Percentiles rank a stretch among this genome's conserved stretches.
These are phyloP conservation scores for Lachancea sp. DNA, from an alignment of 805 yeast species.

Conservation along the genomic window DNA sequence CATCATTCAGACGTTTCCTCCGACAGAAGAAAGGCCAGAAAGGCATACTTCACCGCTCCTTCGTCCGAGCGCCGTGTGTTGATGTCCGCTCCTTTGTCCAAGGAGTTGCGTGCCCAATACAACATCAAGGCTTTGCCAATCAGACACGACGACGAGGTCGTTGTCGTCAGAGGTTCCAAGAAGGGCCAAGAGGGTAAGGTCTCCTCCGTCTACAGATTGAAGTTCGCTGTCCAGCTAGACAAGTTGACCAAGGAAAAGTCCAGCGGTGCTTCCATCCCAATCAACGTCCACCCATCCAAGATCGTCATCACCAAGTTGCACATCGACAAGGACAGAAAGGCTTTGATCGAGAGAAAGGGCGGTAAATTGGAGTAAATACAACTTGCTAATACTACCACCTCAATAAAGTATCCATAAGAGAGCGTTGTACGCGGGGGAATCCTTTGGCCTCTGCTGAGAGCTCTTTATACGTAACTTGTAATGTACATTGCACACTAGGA, in stretches of 20 bases:
- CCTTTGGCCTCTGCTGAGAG: slow-evolving; percentile 4
- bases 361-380: slow-evolving; percentile 81
- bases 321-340: slow-evolving; percentile 98
- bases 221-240: slow-evolving; percentile 93
- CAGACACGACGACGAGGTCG: slow-evolving; percentile 95
- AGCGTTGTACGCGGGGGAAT: neutral
- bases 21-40: slow-evolving; percentile 99
- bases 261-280: slow-evolving; percentile 94
- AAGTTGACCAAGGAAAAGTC: slow-evolving; percentile 97
- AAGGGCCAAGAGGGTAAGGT: slow-evolving; percentile 99
- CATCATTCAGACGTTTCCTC: slow-evolving; percentile 81
- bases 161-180: slow-evolving; percentile 96
- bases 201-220: slow-evolving; percentile 97
- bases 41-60: slow-evolving; percentile 98
- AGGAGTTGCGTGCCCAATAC: slow-evolving; percentile 97
- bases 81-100: slow-evolving; percentile 97
- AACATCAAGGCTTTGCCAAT: slow-evolving; percentile 92
- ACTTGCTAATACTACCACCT: neutral
- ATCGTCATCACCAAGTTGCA: slow-evolving; percentile 97
- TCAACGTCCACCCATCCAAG: slow-evolving; percentile 97
- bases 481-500: slow-evolving; percentile 9
- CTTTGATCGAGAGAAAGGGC: slow-evolving; percentile 94
- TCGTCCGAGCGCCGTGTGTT: slow-evolving; percentile 90
- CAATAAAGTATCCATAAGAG: neutral
- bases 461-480: slow-evolving; percentile 12